Evolutionary conservation across 2,329 filamentous ascomycete genomes (phyloP).

Genomic region (Gaeumannomyces tritici): DNA sequence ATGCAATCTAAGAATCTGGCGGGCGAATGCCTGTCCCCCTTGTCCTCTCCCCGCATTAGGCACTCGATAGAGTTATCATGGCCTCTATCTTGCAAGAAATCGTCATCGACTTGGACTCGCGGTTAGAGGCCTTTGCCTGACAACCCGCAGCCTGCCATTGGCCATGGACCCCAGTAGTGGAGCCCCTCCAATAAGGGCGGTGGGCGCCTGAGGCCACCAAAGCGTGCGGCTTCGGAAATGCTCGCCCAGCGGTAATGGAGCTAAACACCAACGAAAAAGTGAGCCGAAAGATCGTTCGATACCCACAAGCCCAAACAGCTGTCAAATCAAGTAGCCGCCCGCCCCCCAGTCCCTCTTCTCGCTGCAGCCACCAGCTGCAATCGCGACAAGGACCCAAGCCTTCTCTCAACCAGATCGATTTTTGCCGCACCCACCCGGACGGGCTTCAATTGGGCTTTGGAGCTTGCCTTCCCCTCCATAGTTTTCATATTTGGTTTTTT

Average conservation of each 20-base stretch:
- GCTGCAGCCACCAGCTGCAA: neutral
- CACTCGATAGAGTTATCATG: neutral
- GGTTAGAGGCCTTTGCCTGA: neutral
- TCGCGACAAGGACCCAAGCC: neutral
- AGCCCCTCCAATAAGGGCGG: neutral
- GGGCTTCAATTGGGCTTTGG: neutral
- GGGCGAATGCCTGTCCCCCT: neutral
- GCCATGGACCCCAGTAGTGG: neutral
- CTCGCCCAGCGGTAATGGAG: neutral
- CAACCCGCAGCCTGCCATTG: neutral
- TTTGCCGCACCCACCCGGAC: neutral
- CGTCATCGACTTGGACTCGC: no score
- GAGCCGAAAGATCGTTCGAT: constrained; percentile 19
- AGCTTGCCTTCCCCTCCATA: neutral
- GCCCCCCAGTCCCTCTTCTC: neutral
- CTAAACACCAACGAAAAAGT: neutral
- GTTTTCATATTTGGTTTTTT: neutral
- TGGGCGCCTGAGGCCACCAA: neutral
- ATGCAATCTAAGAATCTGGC: neutral
- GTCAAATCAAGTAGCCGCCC: neutral
- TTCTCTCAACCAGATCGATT: neutral
- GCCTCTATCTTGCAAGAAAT: no score
- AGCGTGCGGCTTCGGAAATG: neutral
- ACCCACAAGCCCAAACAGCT: neutral
- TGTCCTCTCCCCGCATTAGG: no score